phyloP scores from a whole-genome alignment of 169 alveolate genomes.

The Cryptosporidium andersoni region DNA sequence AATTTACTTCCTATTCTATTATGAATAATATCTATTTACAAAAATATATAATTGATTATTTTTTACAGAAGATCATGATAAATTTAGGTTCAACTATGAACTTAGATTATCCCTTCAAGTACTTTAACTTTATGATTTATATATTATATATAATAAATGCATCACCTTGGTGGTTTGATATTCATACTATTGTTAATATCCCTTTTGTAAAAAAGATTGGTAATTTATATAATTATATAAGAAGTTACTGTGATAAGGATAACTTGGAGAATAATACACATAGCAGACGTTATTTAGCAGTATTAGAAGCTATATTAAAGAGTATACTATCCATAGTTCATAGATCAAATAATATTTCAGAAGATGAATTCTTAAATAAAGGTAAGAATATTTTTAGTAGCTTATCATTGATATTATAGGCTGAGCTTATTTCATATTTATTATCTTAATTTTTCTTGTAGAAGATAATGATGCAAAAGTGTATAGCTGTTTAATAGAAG shows the following conservation, averaged over 20 bases:
- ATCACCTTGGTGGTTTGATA: slow-evolving; percentile 63
- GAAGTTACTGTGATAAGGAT: not conserved
- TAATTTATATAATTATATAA: slow-evolving; percentile 1
- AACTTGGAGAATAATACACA: not conserved
- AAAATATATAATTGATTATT: slow-evolving; percentile 10
- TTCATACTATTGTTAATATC: slow-evolving; percentile 2
- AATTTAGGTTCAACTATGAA: not conserved
- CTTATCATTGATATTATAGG: too few species aligned
- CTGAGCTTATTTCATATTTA: too few species aligned
- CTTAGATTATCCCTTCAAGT: not conserved
- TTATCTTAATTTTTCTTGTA: too few species aligned
- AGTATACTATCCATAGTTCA: not conserved
- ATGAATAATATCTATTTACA: slow-evolving; percentile 30
- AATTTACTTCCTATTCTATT: not conserved
- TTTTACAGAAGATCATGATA: slow-evolving; percentile 3
- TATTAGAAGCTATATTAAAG: not conserved
- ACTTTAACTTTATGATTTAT: not conserved
- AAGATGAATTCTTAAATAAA: too few species aligned
- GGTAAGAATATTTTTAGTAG: too few species aligned
- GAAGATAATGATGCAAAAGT: too few species aligned
- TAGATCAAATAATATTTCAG: too few species aligned
- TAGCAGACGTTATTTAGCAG: not conserved
- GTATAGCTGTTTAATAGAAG: too few species aligned
- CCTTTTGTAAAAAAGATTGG: slow-evolving; percentile 18
- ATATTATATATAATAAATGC: slow-evolving; percentile 3